These are phyloP conservation scores for Chaetomiaceae sp. DNA, from an alignment of 2,329 filamentous ascomycete species.

Conservation along the genomic window DNA sequence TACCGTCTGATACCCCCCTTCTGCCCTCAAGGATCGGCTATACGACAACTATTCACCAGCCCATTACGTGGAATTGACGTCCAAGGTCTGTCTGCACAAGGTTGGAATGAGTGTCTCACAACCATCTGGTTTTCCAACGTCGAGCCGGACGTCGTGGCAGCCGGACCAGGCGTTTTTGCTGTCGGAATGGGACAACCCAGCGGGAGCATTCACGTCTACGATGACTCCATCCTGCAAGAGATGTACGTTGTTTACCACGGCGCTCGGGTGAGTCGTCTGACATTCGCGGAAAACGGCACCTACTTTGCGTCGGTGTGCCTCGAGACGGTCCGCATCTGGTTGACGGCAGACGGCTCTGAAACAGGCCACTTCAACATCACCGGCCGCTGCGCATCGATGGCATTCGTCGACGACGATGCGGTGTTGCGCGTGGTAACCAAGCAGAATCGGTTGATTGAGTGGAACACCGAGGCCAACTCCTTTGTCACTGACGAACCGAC, in stretches of 20 bases:
- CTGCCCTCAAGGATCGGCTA: slow-evolving; percentile 22
- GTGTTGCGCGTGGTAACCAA: slow-evolving; percentile 16
- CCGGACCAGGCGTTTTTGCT: slow-evolving; percentile 12
- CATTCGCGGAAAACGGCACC: slow-evolving; percentile 16
- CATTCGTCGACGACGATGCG: slow-evolving; percentile 16
- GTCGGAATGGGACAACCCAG: slow-evolving; percentile 12
- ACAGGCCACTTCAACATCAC: slow-evolving; percentile 10
- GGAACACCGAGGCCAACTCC: slow-evolving; percentile 13
- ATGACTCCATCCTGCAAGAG: slow-evolving; percentile 21
- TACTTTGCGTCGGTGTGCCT: slow-evolving; percentile 5
- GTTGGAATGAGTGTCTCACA: slow-evolving; percentile 24
- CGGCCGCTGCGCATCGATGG: slow-evolving; percentile 14
- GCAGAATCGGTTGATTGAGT: slow-evolving; percentile 18
- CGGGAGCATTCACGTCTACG: slow-evolving; percentile 17
- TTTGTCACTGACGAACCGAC: background rate
- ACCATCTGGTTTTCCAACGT: slow-evolving; percentile 18
- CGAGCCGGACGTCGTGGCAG: slow-evolving; percentile 10
- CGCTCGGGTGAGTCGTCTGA: slow-evolving; percentile 20
- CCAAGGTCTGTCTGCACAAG: slow-evolving; percentile 5
- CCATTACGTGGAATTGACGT: slow-evolving; percentile 19
- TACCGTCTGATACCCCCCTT: slow-evolving; percentile 24
- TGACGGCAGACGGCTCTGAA: slow-evolving; percentile 1
- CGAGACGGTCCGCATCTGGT: slow-evolving; percentile 12
- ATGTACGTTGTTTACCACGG: slow-evolving; percentile 13
- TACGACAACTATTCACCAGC: slow-evolving; percentile 19